Base-by-base conservation (phyloP, 2,329 filamentous ascomycete genomes). In the Neofusicoccum sp. region DNA sequence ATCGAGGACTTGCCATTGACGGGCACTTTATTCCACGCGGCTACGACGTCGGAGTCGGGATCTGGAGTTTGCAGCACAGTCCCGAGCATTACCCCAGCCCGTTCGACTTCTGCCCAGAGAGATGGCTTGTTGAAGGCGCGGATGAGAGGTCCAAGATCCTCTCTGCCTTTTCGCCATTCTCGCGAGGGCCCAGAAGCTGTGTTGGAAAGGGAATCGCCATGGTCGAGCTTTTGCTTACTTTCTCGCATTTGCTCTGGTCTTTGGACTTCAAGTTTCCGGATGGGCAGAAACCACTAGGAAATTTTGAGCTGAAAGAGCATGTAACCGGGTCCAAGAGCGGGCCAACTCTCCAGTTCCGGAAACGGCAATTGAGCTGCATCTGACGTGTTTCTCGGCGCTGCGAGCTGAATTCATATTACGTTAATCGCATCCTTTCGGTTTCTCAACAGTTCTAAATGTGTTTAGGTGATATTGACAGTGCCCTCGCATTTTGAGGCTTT, bases 161-260 rank as follows among this genome's bases (percentile, higher is more conserved):
- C 20, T 24, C 31, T 40, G 57, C 44, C 3, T 93, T 90, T 74
- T 91, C 87, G 64, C 88, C 90, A 1, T 91, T 91, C 67, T 87
- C 83, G 45, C 78, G 90, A 62, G 89, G 89, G 0, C 85, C 87
- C 0, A 77, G 88, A 11, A 87, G 87, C 2, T 91, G 89, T 69
- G 89, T 91, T 61, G 89, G 88, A 0, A 91, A 90, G 78, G 82
- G 82, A 0, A 73, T 89, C 47, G 87, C 87, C 20, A 58, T 58
- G 54, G 43, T 45, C 16, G 86, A 88, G 76, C 84, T 88, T 80
- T 81, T 76, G 63, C 81, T 81, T 9, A 80, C 84, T 3, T 65
- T 88, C 56, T 85, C 84, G 28, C 74, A 84, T 9, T 75, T 82
- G 31, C 68, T 88, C 57, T 87, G 77, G 65, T 63, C 82, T 63